Conservation (phyloP, 2,329 filamentous ascomycete species). For the Penicillium brasilianum region DNA sequence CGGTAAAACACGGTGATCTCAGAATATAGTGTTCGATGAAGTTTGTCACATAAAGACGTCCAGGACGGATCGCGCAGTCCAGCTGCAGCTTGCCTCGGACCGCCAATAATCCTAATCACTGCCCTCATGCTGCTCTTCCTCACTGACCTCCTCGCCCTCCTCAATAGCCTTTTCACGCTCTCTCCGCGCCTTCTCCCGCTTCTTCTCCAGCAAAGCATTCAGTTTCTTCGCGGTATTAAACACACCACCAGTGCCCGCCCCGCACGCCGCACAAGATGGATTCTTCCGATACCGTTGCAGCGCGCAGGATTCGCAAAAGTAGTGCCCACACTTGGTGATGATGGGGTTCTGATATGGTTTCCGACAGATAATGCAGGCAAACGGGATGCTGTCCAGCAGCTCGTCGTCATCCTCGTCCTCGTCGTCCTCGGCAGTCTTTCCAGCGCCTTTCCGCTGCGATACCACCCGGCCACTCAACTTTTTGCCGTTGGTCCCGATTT, state of each 20-base stretch:
- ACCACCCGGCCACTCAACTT: conserved; percentile 53
- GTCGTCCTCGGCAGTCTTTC: conserved; percentile 55
- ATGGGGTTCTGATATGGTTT: conserved; percentile 78
- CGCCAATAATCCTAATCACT: conserved; percentile 14
- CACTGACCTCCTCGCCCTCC: conserved; percentile 57
- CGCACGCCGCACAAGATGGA: conserved; percentile 84
- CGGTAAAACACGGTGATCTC: neutral
- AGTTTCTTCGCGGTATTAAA: conserved; percentile 88
- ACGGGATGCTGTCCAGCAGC: conserved; percentile 81
- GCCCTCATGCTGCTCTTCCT: conserved; percentile 48
- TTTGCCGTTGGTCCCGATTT: conserved; percentile 71
- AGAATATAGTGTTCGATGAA: neutral
- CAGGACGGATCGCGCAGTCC: conserved; percentile 13
- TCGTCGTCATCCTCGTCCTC: conserved; percentile 68
- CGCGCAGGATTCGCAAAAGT: conserved; percentile 92
- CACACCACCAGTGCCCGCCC: conserved; percentile 81
- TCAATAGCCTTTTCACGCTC: conserved; percentile 59
- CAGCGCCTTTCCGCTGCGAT: conserved; percentile 50
- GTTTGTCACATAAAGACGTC: neutral
- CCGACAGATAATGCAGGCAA: conserved; percentile 86
- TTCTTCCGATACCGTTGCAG: conserved; percentile 84
- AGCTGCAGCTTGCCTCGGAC: conserved; percentile 11
- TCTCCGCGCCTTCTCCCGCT: conserved; percentile 62
- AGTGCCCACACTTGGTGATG: conserved; percentile 89
- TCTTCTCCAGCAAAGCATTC: conserved; percentile 76